These are phyloP conservation scores for Pachysolen tannophilus DNA, from an alignment of 805 yeast species.

Conservation along the genomic window DNA sequence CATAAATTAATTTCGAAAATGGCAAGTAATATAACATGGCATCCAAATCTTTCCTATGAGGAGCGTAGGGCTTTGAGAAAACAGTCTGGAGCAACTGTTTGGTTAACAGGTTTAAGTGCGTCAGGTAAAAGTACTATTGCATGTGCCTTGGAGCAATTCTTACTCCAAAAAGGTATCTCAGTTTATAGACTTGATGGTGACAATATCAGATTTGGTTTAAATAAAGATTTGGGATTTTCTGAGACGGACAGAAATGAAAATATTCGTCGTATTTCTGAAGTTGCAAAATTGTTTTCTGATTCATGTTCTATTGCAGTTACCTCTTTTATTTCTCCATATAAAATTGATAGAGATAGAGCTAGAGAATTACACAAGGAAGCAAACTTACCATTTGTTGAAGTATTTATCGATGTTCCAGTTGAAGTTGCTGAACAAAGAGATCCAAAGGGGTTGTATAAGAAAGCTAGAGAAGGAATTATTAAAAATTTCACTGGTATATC, in stretches of 20 bases:
- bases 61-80: slow-evolving; percentile 68
- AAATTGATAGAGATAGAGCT: slow-evolving; percentile 75
- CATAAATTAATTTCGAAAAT: too few relatives aligned
- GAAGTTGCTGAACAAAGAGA: slow-evolving; percentile 95
- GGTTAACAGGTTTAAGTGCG: slow-evolving; percentile 95
- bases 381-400: slow-evolving; percentile 80
- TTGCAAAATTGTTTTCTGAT: slow-evolving; percentile 88
- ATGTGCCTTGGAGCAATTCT: slow-evolving; percentile 81
- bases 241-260: slow-evolving; percentile 92
- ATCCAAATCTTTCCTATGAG: slow-evolving; percentile 74
- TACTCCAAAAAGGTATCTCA: slow-evolving; percentile 59
- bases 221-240: slow-evolving; percentile 89
- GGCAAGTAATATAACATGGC: slow-evolving; percentile 98
- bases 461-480: slow-evolving; percentile 92
- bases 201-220: slow-evolving; percentile 88
- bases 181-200: slow-evolving; percentile 93
- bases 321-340: slow-evolving; percentile 90
- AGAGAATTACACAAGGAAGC: slow-evolving; percentile 75
- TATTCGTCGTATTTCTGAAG: slow-evolving; percentile 92
- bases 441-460: slow-evolving; percentile 94
- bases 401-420: slow-evolving; percentile 86
- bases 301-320: slow-evolving; percentile 84
- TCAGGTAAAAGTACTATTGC: slow-evolving; percentile 95
- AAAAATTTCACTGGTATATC: slow-evolving; percentile 93
- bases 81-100: slow-evolving; percentile 83